Evolutionary conservation across 1,284 basidiomycete species (phyloP), one percentile per base, ranked within the genome.

Genomic region (Fistulinella cinereoalba): DNA sequence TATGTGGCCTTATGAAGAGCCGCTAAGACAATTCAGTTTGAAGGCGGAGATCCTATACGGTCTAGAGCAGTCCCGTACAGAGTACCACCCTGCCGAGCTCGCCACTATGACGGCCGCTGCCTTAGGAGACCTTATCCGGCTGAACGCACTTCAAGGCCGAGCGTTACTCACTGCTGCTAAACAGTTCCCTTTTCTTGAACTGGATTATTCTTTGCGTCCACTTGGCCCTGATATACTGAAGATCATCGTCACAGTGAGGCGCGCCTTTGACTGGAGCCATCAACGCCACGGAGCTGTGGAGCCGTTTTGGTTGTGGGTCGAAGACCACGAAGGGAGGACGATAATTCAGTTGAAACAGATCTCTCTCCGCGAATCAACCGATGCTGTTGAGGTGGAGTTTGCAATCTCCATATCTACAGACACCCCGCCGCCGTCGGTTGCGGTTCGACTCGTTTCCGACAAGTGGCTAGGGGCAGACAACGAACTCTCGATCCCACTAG

Each of bases 1-100:
- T 16, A 72, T 97, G 60, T 99, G 97, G 97, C 92, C 95, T 1
- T 98, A 89, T 66, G 90, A 96, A 44, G 92, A 99, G 55, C 97
- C 96, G 4, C 71, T 99, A 29, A 80, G 75, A 54, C 92, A 97
- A 65, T 85, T 89, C 62, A 64, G 74, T 37, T 76, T 98, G 18
- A 89, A 87, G 54, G 66, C 70, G n/a, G 90, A 94, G 36, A 80
- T 94, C 4, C 64, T 97, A 44, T 83, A 91, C 69, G 87, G 85
- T 46, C 73, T 99, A 16, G 78, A 85, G 52, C 76, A 77, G 51
- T 94, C 88, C 76, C 92, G 87, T 6, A 92, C 92, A 61, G 92
- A 98, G 33, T 83, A 88, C 58, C 75, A 87, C 10, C 78, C 93
- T 19, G 68, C 79, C 7, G 88, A 97, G 42, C 73, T 99, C 6